Percentiles rank a stretch among this genome's conserved stretches.
Evolutionary conservation across 345 rosid genomes (phyloP).

Genomic region (Syzygium aromaticum): DNA sequence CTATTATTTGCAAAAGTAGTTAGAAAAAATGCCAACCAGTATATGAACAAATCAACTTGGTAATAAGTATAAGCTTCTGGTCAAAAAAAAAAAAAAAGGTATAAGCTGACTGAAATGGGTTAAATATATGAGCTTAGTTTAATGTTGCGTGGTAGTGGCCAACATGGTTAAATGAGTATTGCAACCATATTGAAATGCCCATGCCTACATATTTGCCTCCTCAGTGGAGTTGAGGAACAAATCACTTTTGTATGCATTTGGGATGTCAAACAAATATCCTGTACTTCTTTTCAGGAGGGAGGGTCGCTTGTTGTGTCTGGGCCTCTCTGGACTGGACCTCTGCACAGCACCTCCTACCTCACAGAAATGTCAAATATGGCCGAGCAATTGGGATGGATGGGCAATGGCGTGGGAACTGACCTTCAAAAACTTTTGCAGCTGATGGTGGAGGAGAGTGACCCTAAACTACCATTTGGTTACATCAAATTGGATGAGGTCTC

Average conservation of each 20-base stretch:
- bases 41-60: not conserved
- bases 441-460: conserved; percentile 81
- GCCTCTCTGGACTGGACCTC: conserved; percentile 86
- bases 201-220: not conserved
- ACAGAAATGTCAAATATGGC: conserved; percentile 62
- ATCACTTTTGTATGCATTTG: not conserved
- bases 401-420: conserved; percentile 38
- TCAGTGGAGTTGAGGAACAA: not conserved
- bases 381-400: conserved; percentile 65
- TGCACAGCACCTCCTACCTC: conserved; percentile 51
- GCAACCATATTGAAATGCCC: not conserved
- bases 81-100: too few species aligned
- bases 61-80: not conserved
- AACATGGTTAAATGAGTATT: not conserved
- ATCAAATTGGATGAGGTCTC: conserved; percentile 75
- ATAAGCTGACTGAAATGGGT: not conserved
- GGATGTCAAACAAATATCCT: not conserved
- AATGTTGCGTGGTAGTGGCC: not conserved
- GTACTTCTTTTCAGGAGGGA: conserved; percentile 21
- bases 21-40: not conserved
- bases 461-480: conserved; percentile 75
- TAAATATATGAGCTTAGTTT: not conserved
- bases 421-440: conserved; percentile 58
- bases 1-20: not conserved
- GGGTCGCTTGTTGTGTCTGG: conserved; percentile 51